Conservation (phyloP, 1,284 basidiomycete species). For the Malassezia pachydermatis region DNA sequence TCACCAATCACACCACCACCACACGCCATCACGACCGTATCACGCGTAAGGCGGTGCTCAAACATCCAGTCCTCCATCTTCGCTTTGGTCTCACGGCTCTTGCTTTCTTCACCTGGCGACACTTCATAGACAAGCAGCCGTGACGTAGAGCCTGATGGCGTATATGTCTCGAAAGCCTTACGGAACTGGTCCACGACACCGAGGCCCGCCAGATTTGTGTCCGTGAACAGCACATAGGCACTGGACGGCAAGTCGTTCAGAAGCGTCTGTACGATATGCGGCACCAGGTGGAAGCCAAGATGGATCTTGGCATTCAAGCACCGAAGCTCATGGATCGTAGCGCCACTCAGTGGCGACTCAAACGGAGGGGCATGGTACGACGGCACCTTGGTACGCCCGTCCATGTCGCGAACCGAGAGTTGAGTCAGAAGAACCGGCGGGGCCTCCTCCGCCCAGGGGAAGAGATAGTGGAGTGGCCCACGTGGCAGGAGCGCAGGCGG, state of each 20-base stretch:
- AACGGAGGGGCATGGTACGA: conserved; percentile 43
- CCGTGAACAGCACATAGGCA: conserved; percentile 84
- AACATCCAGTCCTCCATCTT: conserved; percentile 88
- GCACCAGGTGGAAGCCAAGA: conserved; percentile 44
- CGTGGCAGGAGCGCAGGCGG: too few species aligned
- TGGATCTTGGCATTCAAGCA: conserved; percentile 43
- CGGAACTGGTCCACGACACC: conserved; percentile 56
- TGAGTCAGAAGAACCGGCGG: conserved; percentile 1
- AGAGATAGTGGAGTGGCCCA: too few species aligned
- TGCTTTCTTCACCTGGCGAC: conserved; percentile 80
- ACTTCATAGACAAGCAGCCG: conserved; percentile 72
- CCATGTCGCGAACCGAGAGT: conserved; percentile 11
- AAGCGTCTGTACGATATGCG: conserved; percentile 59
- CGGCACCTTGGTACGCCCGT: conserved; percentile 28
- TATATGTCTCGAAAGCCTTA: conserved; percentile 33
- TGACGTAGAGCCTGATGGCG: conserved; percentile 49
- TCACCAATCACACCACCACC: conserved; percentile 94
- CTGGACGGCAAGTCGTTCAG: conserved; percentile 63
- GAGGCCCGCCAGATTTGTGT: conserved; percentile 70
- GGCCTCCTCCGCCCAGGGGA: not conserved
- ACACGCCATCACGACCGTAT: conserved; percentile 83
- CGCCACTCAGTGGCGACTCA: conserved; percentile 29
- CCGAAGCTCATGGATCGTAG: conserved; percentile 37
- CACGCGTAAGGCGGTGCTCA: conserved; percentile 75
- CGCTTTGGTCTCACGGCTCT: conserved; percentile 82